A percentile compares a stretch with the other conserved stretches of the same genome.
Evolutionary conservation across 2,329 filamentous ascomycete species (phyloP).

Genomic region (Sporothrix pallida): DNA sequence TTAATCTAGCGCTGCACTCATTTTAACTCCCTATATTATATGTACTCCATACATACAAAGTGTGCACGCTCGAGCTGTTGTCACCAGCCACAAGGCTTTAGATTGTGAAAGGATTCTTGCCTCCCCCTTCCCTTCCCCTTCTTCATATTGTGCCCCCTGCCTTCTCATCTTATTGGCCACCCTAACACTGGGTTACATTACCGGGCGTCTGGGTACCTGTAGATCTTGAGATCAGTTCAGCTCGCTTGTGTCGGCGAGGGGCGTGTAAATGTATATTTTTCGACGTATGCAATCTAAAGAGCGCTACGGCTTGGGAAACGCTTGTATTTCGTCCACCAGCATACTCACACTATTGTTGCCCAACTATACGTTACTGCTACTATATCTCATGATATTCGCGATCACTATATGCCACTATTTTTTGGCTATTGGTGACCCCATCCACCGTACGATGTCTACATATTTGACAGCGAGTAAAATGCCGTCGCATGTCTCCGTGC

Average conservation of each 20-base stretch:
- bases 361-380: neutral
- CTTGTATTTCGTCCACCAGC: neutral
- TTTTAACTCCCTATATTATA: neutral
- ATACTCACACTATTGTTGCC: neutral
- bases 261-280: neutral
- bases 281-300: neutral
- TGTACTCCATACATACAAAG: neutral
- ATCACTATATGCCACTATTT: neutral
- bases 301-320: neutral
- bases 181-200: neutral
- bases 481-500: neutral
- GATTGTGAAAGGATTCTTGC: neutral
- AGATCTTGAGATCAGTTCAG: conserved; percentile 31
- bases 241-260: conserved; percentile 24
- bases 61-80: neutral
- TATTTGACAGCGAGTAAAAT: neutral
- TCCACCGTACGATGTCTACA: neutral
- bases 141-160: neutral
- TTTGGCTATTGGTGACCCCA: neutral
- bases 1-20: too few species aligned
- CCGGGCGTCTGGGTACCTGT: conserved; percentile 22
- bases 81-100: conserved; percentile 11
- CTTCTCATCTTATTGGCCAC: conserved; percentile 1
- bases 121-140: neutral
- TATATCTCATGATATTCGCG: neutral